Conservation (phyloP, 1,284 basidiomycete species). For the Cerrena zonata region DNA sequence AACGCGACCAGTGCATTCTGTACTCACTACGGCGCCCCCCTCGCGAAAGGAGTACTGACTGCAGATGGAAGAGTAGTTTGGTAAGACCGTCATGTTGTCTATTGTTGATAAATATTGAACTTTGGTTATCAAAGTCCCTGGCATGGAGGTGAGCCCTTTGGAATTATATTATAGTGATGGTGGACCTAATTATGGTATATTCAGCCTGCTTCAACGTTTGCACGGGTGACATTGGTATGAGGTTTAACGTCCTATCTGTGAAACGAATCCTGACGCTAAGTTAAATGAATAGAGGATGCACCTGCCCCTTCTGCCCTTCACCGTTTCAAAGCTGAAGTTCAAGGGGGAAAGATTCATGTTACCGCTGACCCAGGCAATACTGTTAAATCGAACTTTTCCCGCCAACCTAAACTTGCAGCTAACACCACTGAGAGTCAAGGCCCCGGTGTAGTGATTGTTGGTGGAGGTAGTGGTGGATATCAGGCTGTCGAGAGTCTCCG, state of each 20-base stretch:
- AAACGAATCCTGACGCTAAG: too few species aligned
- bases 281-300: conserved; percentile 69
- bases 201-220: conserved; percentile 84
- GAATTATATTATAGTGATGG: not conserved
- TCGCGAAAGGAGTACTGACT: conserved; percentile 80
- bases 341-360: conserved; percentile 76
- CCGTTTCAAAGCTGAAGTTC: conserved; percentile 68
- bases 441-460: conserved; percentile 76
- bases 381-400: conserved; percentile 63
- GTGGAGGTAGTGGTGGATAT: conserved; percentile 80
- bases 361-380: conserved; percentile 67
- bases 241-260: not conserved
- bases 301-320: conserved; percentile 84
- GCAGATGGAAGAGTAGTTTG: conserved; percentile 77
- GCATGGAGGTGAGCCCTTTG: conserved; percentile 66
- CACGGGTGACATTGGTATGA: conserved; percentile 68
- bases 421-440: conserved; percentile 23
- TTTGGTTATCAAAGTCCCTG: conserved; percentile 55
- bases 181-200: not conserved
- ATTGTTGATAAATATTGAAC: conserved; percentile 3
- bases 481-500: conserved; percentile 79
- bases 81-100: conserved; percentile 34
- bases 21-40: conserved; percentile 82
- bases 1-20: conserved; percentile 83
- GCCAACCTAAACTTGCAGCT: conserved; percentile 49